phyloP scores from a whole-genome alignment of 1,139 yeast species.

The Nakaseomyces bracarensis region DNA sequence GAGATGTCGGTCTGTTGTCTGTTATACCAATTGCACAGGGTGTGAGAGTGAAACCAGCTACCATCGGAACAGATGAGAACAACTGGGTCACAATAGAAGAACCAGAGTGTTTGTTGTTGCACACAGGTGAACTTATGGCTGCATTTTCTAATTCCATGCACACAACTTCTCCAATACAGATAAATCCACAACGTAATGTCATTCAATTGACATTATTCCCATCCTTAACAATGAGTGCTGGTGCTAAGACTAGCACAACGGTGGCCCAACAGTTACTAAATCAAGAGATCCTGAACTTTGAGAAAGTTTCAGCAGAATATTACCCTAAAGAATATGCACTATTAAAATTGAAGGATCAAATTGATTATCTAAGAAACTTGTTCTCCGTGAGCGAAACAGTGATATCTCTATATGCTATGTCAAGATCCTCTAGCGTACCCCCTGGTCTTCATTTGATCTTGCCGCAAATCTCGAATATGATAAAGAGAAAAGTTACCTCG shows the following conservation, averaged over 20 bases:
- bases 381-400: conserved; percentile 25
- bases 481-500: conserved; percentile 18
- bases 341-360: conserved; percentile 14
- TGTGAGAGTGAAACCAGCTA: conserved; percentile 22
- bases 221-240: conserved; percentile 11
- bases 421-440: conserved; percentile 16
- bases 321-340: conserved; percentile 19
- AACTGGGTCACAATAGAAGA: conserved; percentile 23
- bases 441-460: conserved; percentile 22
- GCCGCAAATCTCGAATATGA: conserved; percentile 26
- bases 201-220: conserved; percentile 22
- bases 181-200: conserved; percentile 17
- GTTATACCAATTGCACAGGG: conserved; percentile 25
- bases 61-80: conserved; percentile 21
- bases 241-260: no score
- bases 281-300: conserved; percentile 23
- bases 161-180: conserved; percentile 20
- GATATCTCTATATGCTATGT: conserved; percentile 24
- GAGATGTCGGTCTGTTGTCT: conserved; percentile 22
- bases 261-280: conserved; percentile 15
- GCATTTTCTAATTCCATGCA: conserved; percentile 20
- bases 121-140: conserved; percentile 24
- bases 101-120: conserved; percentile 27
- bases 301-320: conserved; percentile 18
- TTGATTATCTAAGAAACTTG: conserved; percentile 20